Base-by-base conservation (phyloP, 2,329 filamentous ascomycete species). In the Fusarium tricinctum region DNA sequence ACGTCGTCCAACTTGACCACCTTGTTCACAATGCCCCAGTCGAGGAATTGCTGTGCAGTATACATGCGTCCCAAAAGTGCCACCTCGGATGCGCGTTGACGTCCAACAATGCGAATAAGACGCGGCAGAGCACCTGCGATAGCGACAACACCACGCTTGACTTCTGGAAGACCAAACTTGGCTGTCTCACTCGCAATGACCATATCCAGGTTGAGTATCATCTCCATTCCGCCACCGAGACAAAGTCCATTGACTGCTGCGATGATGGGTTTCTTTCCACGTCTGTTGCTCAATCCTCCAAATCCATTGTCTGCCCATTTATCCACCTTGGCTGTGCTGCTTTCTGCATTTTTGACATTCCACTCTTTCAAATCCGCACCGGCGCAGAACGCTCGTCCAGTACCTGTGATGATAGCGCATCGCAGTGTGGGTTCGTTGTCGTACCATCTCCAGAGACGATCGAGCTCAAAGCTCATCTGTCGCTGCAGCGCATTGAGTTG, bases 221-320 rank as follows among this genome's bases (percentile, higher is more conserved):
- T 92, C 81, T 94, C 92, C 77, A 91, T 88, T 2, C 91, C 92
- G 52, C 91, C 91, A 22, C 91, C 92, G 39, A 91, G 82, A 64
- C 90, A 91, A 17, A 91, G 81, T 3, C 91, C 92, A 74, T 93
- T 92, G 28, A 93, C 89, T 2, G 91, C 92, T 6, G 89, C 90
- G 33, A 94, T 86, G 53, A 94, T 82, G 5, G 91, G 92, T 74
- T 94, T 94, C 76, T 86, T 88, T 48, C 91, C 91, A 4, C 78
- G 76, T 38, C 91, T 84, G 65, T 91, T 88, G 56, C 86, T 88
- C 33, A 93, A 77, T 0, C 86, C 90, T n/a, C 86, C 89, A 62
- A 92, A 90, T 23, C 75, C 73, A 62, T 84, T 82, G 12, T 72
- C 67, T 13, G 81, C 77, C 28, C 74, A 76, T 55, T 76, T 75